Base-by-base conservation (phyloP, 179 eudicot species). In the Camellia oleifera region DNA sequence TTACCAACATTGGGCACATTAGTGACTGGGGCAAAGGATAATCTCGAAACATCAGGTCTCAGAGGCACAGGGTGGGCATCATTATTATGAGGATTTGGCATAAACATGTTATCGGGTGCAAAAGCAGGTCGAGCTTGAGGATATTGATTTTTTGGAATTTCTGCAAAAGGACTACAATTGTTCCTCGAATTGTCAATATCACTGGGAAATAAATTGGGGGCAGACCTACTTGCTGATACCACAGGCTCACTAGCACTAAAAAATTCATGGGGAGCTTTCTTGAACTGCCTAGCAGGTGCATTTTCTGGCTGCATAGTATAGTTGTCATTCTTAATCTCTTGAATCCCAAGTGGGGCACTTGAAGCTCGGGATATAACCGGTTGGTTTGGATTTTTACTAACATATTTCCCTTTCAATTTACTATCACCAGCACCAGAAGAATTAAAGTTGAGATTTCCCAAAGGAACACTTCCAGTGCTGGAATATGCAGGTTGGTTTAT, bases 1-100 rank as follows among this genome's bases (percentile, higher is more conserved):
- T 77, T 88, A 80, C 87, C 78, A 71, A 88, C 73, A 86, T 92
- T 87, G 78, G 87, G 91, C 71, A 81, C 54, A 81, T 53, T 76
- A 13, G 74, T 64, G n/a, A 78, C 74, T 56, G 86, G 85, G 75
- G 81, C 73, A 12, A 86, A 75, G 23, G 81, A 72, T 62, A 83
- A 68, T 71, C 81, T 77, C 26, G 85, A 77, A 53, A 77, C 79
- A 79, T 86, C 89, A 74, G 92, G 83, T 79, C 88, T 82, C 57
- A 78, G 77, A 53, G 83, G 83, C 46, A 81, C 52, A 44, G 82
- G 85, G 81, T 53, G 83, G 72, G 81, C 72, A 81, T 74, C 61
- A 64, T 79, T 86, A 69, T 72, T 80, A 66, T 63, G 82, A 11
- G 73, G 77, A 82, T 74, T 83, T 7, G 91, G 69, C 7, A 79